Base-by-base conservation (phyloP, 1,284 basidiomycete genomes). In the Flammula alnicola region DNA sequence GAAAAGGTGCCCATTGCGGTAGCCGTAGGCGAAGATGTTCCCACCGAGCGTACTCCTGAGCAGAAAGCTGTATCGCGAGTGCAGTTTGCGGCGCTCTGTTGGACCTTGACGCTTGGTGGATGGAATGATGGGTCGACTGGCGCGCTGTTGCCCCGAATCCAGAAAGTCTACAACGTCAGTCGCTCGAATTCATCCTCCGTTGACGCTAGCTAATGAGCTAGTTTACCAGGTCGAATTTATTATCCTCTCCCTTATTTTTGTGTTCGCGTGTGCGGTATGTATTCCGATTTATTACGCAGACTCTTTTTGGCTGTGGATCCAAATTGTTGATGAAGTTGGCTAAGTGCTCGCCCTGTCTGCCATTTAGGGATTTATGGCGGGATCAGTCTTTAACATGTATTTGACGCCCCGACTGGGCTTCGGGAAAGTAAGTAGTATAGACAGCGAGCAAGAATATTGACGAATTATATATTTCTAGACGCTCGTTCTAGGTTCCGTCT, bases 71-170 rank as follows among this genome's bases (percentile, higher is more conserved):
- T 25, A 1, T 47, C 44, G 10, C 48, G 45, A 5, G 56, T 69
- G 19, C 68, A 73, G 29, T 66, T 71, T 36, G 22, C 55, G 27
- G 54, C 71, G 3, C 55, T 69, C 11, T 72, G 67, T 42, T 66
- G 59, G 46, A 56, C 56, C 19, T 39, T 71, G 17, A 76, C 78
- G 54, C 61, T 78, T 4, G 72, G 73, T 30, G 80, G 80, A n/a
- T 82, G 80, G 80, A 82, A 81, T 54, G 80, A 82, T 61, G 80
- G 77, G 17, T 69, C 75, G 6, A 72, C 73, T 12, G 80, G 82
- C 3, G 80, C 81, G 16, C 64, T 83, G 29, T 63, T 84, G 1
- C 81, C 79, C 7, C 67, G 72, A 12, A 49, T 49, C 31, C 47
- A 49, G 20, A 43, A 27, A 8, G n/a, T 17, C 3, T 12, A 30